Percentiles rank a stretch among this genome's conserved stretches.
phyloP scores from a whole-genome alignment of 768 basidiomycete genomes.

The Hericium rajendrae region DNA sequence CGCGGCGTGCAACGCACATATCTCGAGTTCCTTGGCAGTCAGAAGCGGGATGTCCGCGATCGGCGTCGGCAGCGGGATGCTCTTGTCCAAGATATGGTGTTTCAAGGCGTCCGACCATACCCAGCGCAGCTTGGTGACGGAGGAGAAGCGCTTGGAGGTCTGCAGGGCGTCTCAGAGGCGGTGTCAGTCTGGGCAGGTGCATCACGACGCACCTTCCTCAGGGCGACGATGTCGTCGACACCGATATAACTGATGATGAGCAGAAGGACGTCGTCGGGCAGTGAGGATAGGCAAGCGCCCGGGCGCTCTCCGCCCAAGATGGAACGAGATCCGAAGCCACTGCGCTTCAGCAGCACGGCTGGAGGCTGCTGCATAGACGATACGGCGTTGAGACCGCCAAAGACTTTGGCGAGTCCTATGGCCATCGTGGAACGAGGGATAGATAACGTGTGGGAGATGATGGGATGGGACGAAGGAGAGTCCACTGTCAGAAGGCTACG shows the following conservation, averaged over 20 bases:
- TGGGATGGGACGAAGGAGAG: not conserved
- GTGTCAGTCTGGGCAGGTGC: constrained; percentile 5
- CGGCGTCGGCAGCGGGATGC: constrained; percentile 24
- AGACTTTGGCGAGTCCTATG: too few species aligned
- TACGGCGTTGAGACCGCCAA: too few species aligned
- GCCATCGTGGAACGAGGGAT: too few species aligned
- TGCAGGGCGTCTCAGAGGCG: constrained; percentile 5
- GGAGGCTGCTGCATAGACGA: too few species aligned
- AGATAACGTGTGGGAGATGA: not conserved
- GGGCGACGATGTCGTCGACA: constrained; percentile 23
- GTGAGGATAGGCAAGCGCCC: constrained; percentile 13
- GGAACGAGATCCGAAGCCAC: not conserved
- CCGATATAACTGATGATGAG: constrained; percentile 23
- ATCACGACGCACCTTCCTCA: constrained; percentile 21
- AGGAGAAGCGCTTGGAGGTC: constrained; percentile 22
- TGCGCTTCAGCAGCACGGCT: not conserved
- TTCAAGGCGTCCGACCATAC: constrained; percentile 27
- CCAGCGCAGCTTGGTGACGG: constrained; percentile 26
- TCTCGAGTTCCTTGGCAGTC: constrained; percentile 25
- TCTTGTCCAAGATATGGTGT: constrained; percentile 23
- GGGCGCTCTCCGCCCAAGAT: not conserved
- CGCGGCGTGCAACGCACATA: constrained; percentile 25
- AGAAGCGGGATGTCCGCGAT: constrained; percentile 19
- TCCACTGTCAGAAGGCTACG: not conserved
- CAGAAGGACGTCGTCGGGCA: constrained; percentile 26